Conservation (phyloP, 2,329 filamentous ascomycete species). For the Septoria linicola region DNA sequence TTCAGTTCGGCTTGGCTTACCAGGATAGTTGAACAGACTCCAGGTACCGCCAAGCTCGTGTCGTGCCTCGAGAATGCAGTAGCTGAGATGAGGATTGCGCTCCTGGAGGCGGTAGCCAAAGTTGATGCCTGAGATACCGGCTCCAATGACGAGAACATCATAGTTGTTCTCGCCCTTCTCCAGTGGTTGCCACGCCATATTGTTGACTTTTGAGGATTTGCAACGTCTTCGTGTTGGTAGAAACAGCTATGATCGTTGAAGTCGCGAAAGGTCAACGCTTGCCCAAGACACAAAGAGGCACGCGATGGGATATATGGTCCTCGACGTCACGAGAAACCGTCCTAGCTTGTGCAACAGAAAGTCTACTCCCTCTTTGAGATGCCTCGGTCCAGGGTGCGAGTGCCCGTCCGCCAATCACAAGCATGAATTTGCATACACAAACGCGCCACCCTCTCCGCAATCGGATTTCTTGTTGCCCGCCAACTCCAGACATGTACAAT, state of each 20-base stretch:
- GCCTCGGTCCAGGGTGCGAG: constrained; percentile 8
- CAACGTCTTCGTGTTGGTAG: background rate
- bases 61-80: constrained; percentile 68
- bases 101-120: constrained; percentile 60
- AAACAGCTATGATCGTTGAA: background rate
- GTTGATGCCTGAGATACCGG: constrained; percentile 74
- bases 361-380: constrained; percentile 1
- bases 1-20: constrained; percentile 1
- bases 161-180: constrained; percentile 33
- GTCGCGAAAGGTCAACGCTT: background rate
- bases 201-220: constrained; percentile 1
- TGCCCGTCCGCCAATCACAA: constrained; percentile 1
- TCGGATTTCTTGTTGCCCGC: background rate
- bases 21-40: constrained; percentile 73
- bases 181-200: constrained; percentile 28
- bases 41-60: constrained; percentile 71
- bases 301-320: constrained; percentile 12
- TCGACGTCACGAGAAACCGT: constrained; percentile 6
- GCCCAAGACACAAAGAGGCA: background rate
- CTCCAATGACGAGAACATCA: constrained; percentile 64
- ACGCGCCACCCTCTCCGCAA: background rate
- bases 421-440: background rate
- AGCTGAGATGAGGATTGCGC: constrained; percentile 54
- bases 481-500: background rate
- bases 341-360: constrained; percentile 1